These are phyloP conservation scores for Rhytidhysteron rufulum DNA, from an alignment of 2,329 filamentous ascomycete genomes.

Conservation along the genomic window DNA sequence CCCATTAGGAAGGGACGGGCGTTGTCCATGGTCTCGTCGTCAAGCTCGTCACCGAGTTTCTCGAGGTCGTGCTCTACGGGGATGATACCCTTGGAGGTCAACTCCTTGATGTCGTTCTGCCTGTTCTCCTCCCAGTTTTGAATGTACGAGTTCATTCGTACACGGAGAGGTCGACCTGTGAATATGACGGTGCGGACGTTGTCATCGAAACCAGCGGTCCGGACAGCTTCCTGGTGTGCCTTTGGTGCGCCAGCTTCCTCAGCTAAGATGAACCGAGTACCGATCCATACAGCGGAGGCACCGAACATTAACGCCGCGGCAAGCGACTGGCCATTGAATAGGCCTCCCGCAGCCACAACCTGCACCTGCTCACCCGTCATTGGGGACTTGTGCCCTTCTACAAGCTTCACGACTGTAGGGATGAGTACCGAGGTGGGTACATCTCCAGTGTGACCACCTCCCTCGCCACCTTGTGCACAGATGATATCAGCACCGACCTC, in stretches of 20 bases:
- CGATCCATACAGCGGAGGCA: constrained; percentile 90
- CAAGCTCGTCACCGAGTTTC: constrained; percentile 61
- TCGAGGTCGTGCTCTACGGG: constrained; percentile 95
- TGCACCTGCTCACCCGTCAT: constrained; percentile 84
- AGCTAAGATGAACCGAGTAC: constrained; percentile 89
- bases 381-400: constrained; percentile 76
- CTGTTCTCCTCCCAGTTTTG: constrained; percentile 95
- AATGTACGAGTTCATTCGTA: constrained; percentile 92
- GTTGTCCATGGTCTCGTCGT: constrained; percentile 87
- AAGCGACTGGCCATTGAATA: constrained; percentile 87
- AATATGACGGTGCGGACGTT: constrained; percentile 98
- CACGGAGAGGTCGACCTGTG: constrained; percentile 90
- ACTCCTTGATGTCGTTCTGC: constrained; percentile 81
- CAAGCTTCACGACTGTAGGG: constrained; percentile 80
- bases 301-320: constrained; percentile 91
- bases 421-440: constrained; percentile 90
- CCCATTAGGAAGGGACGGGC: constrained; percentile 93
- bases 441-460: constrained; percentile 93
- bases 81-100: constrained; percentile 83
- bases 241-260: constrained; percentile 93
- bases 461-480: constrained; percentile 96
- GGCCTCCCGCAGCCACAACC: constrained; percentile 88
- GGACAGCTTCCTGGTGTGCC: constrained; percentile 92
- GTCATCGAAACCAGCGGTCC: constrained; percentile 88
- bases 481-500: constrained; percentile 89